Base-by-base conservation (phyloP, 2,329 filamentous ascomycete genomes). In the Cordyceps sp. region DNA sequence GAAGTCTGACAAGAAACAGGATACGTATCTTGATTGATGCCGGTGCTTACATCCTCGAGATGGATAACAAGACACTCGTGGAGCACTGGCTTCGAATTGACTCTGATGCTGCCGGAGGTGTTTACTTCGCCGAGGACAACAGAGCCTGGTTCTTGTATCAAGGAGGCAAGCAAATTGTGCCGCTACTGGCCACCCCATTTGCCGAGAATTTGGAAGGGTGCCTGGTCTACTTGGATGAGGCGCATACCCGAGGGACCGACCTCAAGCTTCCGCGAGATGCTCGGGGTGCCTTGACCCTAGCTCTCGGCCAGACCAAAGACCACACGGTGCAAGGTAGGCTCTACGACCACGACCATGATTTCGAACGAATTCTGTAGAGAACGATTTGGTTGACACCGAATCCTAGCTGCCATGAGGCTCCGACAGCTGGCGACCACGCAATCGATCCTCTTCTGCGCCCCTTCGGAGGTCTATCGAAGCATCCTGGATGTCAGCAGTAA, bases 1-100 rank as follows among this genome's bases (percentile, higher is more conserved):
- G 70, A 74, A 33, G 13, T 42, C 47, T 77, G 0, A 37, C 23
- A 1, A 28, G 39, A 0, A 37, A 35, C 0, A 29, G 40, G 0
- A 71, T 74, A 10, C 54, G 58, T 0, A 55, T 79, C 0, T 51
- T 80, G 0, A 72, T 80, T 1, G 74, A 79, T 43, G 66, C 71
- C 0, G 75, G 75, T 0, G 73, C 75, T 0, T 65, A 71, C 12
- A 68, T 79, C 12, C 45, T 79, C 0, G 74, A 79, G 41, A 66
- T 71, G 54, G 56, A 62, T 36, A 78, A 74, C 40, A 31, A 45
- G 2, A 48, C 49, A 0, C 47, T 77, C 0, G 69, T 57, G 0
- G 50, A 49, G 10, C 47, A 50, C 1, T 76, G 71, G 71, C 43
- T 77, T 0, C 42, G 49, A 0, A 43, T 59, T 1, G 64, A 72